Base-by-base conservation (phyloP, 352 stramenopile genomes). In the Thalassiosira livingstoniorum region DNA sequence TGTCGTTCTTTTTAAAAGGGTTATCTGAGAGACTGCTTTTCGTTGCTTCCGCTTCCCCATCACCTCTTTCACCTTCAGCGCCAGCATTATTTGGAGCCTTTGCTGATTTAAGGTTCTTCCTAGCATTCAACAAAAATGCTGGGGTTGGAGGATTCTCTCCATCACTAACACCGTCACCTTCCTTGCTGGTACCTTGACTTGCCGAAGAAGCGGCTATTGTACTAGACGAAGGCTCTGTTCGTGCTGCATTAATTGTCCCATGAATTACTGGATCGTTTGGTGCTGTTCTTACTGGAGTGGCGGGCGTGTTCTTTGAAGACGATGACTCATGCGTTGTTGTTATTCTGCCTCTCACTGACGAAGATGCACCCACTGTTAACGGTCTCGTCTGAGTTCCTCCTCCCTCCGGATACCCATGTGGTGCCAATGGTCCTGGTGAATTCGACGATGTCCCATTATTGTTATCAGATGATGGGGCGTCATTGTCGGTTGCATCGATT, bases 21-120 rank as follows among this genome's bases (percentile, higher is more conserved):
- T n/a, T n/a, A n/a, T n/a, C n/a, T n/a, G n/a, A n/a, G n/a, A n/a
- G n/a, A n/a, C n/a, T n/a, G 21, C 47, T 37, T 67, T 67, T 67
- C 34, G 60, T 37, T n/a, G 53, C 31, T 67, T 54, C 53, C 32
- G 34, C 34, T 67, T 67, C 60, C 29, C 60, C 1, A 27, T 55
- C 27, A 23, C 0, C 45, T 27, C 11, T 55, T 0, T 55, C 27
- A 23, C 18, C 45, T 4, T 2, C 27, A 7, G 45, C 11, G 45
- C 18, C 13, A 0, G 0, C 53, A 31, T 0, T 61, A 7, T 61
- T 61, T 31, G 11, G 4, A 3, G 23, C 53, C n/a, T 31, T 61
- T 29, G 23, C 2, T 34, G 57, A 62, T 51, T 78, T 78, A 37
- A 78, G 65, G 64, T 78, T 78, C 32, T 63, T 65, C n/a, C 70